Base-by-base conservation (phyloP, 148 eudicot species). In the Beta vulgaris region DNA sequence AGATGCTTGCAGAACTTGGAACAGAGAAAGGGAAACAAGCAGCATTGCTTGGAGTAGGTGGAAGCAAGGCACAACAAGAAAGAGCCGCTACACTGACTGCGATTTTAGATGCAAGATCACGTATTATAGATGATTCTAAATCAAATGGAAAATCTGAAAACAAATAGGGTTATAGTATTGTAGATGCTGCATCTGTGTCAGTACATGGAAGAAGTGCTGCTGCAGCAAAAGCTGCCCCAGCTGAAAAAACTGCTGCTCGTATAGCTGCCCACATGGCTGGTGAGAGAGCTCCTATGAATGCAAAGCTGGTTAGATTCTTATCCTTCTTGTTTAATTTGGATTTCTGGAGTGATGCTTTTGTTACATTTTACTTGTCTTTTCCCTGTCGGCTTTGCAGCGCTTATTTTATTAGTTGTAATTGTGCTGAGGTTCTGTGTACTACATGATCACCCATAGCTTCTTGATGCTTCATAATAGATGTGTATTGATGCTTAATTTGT, bases 161-260 rank as follows among this genome's bases (percentile, higher is more conserved):
- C n/a, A 87, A 74, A 83, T 92, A 85, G 78, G 69, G 84, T 10
- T 92, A 37, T 70, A 92, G 98, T 84, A 77, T 95, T 69, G 98
- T 95, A 34, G 97, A 95, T 89, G 97, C 97, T 81, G 98, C 98
- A 35, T 95, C 98, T 81, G 98, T 97, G 71, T 87, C 98, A 75
- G 97, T 95, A 37, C 96, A 92, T 74, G 98, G 98, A 76, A 91
- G 98, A 87, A 95, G 96, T 82, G 97, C 98, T 69, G 91, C 91
- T 68, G 93, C 98, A 59, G 97, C 98, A 39, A 92, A 86, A 80
- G 85, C 98, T 68, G 85, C 82, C 69, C 75, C 97, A 70, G 85
- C 86, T 78, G 93, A 92, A 54, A 90, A 92, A 86, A 92, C 97
- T 68, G 98, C 98, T 86, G 97, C 98, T 75, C 92, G 97, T 59